A percentile compares a stretch with the other conserved stretches of the same genome.
Conservation (phyloP, 352 stramenopile species). For the Pythium grandisporangium region DNA sequence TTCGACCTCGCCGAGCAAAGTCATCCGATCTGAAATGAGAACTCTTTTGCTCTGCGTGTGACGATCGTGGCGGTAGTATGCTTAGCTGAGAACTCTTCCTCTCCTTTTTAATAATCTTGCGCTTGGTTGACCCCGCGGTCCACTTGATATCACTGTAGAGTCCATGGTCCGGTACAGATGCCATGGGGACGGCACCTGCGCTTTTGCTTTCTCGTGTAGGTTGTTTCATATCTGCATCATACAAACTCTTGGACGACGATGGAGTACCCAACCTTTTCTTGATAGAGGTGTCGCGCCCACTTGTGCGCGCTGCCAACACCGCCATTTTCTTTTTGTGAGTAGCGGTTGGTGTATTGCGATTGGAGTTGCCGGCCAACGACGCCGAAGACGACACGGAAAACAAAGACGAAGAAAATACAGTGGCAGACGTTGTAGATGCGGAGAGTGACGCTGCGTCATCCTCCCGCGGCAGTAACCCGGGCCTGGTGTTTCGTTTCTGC, state of each 20-base stretch:
- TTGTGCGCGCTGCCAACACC: neutral
- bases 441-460: neutral
- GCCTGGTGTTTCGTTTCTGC: conserved; percentile 32
- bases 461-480: conserved; percentile 1
- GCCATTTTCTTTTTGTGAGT: neutral
- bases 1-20: too few relatives aligned
- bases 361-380: neutral
- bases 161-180: too few relatives aligned
- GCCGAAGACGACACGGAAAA: too few relatives aligned
- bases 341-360: neutral
- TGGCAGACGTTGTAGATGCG: neutral
- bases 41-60: too few relatives aligned
- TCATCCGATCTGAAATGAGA: too few relatives aligned
- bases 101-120: conserved; percentile 18
- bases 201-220: too few relatives aligned
- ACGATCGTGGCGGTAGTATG: too few relatives aligned
- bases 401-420: conserved; percentile 1
- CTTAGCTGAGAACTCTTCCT: too few relatives aligned
- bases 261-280: neutral
- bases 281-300: neutral
- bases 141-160: conserved; percentile 20
- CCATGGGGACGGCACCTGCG: too few relatives aligned
- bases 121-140: conserved; percentile 11
- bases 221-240: too few relatives aligned
- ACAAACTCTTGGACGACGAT: too few relatives aligned